A percentile compares a stretch with the other conserved stretches of the same genome.
These are phyloP conservation scores for Psidium friedrichsthalianum DNA, from an alignment of 345 rosid species.

Conservation along the genomic window DNA sequence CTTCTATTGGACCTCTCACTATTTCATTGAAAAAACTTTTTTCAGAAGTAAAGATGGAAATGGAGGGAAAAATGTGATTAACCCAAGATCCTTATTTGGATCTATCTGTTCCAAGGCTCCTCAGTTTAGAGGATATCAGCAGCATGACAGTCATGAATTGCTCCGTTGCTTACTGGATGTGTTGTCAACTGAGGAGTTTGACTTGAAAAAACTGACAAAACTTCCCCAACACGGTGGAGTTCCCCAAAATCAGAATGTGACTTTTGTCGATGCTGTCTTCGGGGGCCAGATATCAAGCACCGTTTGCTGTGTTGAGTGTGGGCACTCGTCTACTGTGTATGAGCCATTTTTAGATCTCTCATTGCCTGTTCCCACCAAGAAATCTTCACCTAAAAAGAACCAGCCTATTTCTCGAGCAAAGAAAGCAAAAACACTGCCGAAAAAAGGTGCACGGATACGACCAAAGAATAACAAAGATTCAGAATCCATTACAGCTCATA, in stretches of 20 bases:
- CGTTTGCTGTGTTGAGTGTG: conserved; percentile 76
- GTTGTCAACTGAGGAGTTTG: conserved; percentile 70
- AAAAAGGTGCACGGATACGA: conserved; percentile 32
- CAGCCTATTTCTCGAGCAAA: conserved; percentile 47
- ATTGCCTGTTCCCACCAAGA: conserved; percentile 79
- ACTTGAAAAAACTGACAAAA: conserved; percentile 28
- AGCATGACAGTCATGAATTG: conserved; percentile 96
- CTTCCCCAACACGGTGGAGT: conserved; percentile 17
- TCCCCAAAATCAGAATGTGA: conserved; percentile 24
- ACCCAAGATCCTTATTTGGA: conserved; percentile 67
- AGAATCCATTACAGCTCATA: conserved; percentile 14
- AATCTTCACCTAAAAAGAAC: conserved; percentile 45
- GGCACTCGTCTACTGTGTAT: conserved; percentile 74
- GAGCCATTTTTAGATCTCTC: conserved; percentile 97
- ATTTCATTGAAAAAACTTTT: conserved; percentile 63
- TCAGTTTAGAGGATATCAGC: conserved; percentile 86
- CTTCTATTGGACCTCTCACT: conserved; percentile 45
- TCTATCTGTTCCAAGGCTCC: conserved; percentile 69
- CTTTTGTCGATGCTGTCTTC: conserved; percentile 69
- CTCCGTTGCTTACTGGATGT: conserved; percentile 78
- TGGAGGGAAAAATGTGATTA: conserved; percentile 49
- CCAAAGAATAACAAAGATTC: conserved; percentile 36
- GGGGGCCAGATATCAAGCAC: conserved; percentile 88
- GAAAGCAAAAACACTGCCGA: conserved; percentile 65
- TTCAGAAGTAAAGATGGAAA: conserved; percentile 54